Evolutionary conservation across 176 grass and related monocot species (phyloP), one percentile per base, ranked within the genome.

Genomic region (Otatea glauca): DNA sequence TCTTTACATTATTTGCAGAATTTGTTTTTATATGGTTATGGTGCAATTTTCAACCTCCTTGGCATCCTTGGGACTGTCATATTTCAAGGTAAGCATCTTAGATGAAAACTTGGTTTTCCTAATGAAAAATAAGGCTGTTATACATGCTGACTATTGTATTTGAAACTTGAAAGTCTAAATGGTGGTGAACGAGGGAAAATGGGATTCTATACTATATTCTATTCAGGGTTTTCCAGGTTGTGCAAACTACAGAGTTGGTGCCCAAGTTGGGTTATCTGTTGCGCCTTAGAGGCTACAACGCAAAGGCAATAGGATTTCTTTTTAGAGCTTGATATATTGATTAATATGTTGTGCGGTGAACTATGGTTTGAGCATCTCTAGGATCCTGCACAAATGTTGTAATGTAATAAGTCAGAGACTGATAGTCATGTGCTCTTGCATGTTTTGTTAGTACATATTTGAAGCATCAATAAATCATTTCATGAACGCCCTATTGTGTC

Each of bases 1-100:
- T 51, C 3, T n/a, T 24, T 65, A 63, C 17, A 70, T 80, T 82
- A 82, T 77, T 49, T 88, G 82, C 90, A 99, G 93, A 99, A 99
- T 77, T 77, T 99, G 55, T 99, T 99, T 95, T 87, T 99, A 74
- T 99, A 99, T 86, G 96, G 96, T 81, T 96, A 99, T 91, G 96
- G 96, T 82, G 96, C 96, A 69, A 92, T 99, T 86, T 99, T 99
- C 86, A 99, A 99, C 77, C 92, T 99, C 45, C 90, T 99, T 79
- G 96, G 93, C 16, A 96, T 99, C 80, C 34, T 99, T 75, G 96
- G 86, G 56, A 99, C 88, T 76, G 93, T 85, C 58, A 44, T 99
- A 88, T 91, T 96, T 81, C 79, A 99, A 92, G 96, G 96, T 99
- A 85, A 60, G 51, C 39, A 87, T 84, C 17, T 63, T 79, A 69